Percentiles rank a stretch among this genome's conserved stretches.
Evolutionary conservation across 225 moss, liverwort and hornwort genomes (phyloP).

Genomic region (Ulota crispa): DNA sequence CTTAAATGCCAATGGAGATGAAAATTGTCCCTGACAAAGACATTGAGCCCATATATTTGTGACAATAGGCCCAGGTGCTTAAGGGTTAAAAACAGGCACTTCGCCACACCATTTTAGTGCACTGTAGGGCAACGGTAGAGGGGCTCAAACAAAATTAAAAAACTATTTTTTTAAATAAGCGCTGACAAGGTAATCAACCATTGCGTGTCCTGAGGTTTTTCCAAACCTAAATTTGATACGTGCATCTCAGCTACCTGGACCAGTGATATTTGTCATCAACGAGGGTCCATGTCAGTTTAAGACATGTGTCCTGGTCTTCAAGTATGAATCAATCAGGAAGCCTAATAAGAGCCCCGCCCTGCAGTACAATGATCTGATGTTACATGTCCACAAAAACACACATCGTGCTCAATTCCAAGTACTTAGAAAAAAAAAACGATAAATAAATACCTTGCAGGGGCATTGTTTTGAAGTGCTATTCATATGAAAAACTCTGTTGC

Average conservation of each 20-base stretch:
- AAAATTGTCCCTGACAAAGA: no score
- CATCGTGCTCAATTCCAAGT: conserved; percentile 9
- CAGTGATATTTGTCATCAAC: conserved; percentile 22
- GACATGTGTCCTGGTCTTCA: neutral
- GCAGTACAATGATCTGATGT: conserved; percentile 34
- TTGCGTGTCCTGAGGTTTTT: conserved; percentile 5
- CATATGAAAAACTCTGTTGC: no score
- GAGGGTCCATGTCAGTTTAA: conserved; percentile 26
- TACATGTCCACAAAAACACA: conserved; percentile 13
- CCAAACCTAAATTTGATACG: conserved; percentile 19
- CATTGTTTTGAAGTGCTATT: no score
- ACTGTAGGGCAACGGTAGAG: no score
- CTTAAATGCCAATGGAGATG: no score
- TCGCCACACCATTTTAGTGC: no score
- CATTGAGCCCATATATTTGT: no score
- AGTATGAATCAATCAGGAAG: conserved; percentile 19
- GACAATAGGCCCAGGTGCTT: no score
- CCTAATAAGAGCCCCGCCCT: conserved; percentile 1
- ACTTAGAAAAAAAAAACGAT: neutral
- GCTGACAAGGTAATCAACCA: conserved; percentile 13
- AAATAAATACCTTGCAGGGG: no score
- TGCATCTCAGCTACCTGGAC: conserved; percentile 34
- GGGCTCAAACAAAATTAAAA: no score
- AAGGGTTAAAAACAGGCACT: no score
- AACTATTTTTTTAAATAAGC: no score